Conservation (phyloP, 2,329 filamentous ascomycete genomes). For the Exophiala sideris region DNA sequence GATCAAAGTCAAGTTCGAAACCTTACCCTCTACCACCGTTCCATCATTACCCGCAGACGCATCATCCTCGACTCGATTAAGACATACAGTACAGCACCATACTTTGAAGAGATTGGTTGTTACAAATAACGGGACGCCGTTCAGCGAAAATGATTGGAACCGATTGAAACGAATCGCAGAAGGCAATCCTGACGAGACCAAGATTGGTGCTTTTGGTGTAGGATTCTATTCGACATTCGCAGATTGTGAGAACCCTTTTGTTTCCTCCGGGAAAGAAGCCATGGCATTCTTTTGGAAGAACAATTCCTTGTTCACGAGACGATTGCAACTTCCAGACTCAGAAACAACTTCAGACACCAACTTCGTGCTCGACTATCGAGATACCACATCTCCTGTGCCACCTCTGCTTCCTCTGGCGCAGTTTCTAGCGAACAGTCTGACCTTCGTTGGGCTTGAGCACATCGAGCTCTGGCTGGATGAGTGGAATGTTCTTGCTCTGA, state of each 20-base stretch:
- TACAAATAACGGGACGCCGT: conserved; percentile 85
- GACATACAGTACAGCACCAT: conserved; percentile 79
- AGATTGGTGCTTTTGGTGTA: conserved; percentile 97
- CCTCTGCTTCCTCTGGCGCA: conserved; percentile 82
- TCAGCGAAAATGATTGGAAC: conserved; percentile 87
- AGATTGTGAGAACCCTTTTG: conserved; percentile 95
- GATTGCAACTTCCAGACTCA: conserved; percentile 67
- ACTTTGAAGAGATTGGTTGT: conserved; percentile 85
- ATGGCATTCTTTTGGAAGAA: conserved; percentile 99
- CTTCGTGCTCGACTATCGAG: conserved; percentile 94
- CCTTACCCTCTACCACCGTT: conserved; percentile 73
- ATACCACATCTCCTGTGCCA: conserved; percentile 79
- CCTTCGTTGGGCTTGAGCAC: conserved; percentile 82
- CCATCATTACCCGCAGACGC: conserved; percentile 61
- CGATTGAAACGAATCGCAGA: conserved; percentile 96
- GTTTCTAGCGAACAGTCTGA: conserved; percentile 91
- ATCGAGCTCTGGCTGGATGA: conserved; percentile 92
- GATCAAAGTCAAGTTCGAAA: conserved; percentile 90
- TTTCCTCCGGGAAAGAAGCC: conserved; percentile 84
- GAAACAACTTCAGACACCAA: conserved; percentile 70
- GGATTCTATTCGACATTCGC: conserved; percentile 99
- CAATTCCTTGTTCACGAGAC: conserved; percentile 92
- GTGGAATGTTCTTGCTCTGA: conserved; percentile 72
- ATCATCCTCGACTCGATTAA: conserved; percentile 68
- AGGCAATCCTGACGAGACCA: conserved; percentile 97